These are phyloP conservation scores for Inonotus hispidus DNA, from an alignment of 1,284 basidiomycete genomes.

Conservation along the genomic window DNA sequence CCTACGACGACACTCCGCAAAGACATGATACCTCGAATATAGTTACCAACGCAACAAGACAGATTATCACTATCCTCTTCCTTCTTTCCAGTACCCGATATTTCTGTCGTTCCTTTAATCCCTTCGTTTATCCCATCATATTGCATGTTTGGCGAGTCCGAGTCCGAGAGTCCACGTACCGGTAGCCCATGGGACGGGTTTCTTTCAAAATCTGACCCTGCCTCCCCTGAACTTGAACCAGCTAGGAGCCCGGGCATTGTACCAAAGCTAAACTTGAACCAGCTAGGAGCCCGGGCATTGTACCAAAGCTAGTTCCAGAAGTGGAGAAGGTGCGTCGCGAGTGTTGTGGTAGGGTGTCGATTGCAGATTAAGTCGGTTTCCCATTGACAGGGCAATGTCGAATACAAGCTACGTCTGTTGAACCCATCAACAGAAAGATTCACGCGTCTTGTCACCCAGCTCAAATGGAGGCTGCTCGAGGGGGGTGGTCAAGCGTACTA, in stretches of 20 bases:
- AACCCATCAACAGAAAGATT: constrained; percentile 67
- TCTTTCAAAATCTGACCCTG: constrained; percentile 46
- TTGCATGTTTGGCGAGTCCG: constrained; percentile 72
- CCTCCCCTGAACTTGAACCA: constrained; percentile 24
- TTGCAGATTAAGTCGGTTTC: not conserved
- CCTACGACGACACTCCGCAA: constrained; percentile 1
- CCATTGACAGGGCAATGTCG: constrained; percentile 63
- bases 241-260: constrained; percentile 23
- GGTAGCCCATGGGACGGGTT: constrained; percentile 77
- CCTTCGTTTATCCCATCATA: not conserved
- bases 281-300: constrained; percentile 21
- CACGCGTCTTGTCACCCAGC: constrained; percentile 81
- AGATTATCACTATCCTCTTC: constrained; percentile 14
- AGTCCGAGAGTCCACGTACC: constrained; percentile 69
- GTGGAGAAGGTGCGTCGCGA: constrained; percentile 47
- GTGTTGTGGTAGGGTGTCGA: not conserved
- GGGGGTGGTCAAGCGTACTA: constrained; percentile 91
- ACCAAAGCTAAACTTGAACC: constrained; percentile 62
- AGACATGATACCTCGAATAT: constrained; percentile 65
- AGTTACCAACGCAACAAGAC: constrained; percentile 20
- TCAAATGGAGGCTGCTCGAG: constrained; percentile 91
- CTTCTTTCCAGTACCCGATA: constrained; percentile 13
- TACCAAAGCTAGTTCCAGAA: constrained; percentile 67
- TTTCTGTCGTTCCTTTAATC: constrained; percentile 1
- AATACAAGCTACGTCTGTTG: constrained; percentile 82